These are phyloP conservation scores for Phytophthora sansomeana DNA, from an alignment of 352 stramenopile species.

Conservation along the genomic window DNA sequence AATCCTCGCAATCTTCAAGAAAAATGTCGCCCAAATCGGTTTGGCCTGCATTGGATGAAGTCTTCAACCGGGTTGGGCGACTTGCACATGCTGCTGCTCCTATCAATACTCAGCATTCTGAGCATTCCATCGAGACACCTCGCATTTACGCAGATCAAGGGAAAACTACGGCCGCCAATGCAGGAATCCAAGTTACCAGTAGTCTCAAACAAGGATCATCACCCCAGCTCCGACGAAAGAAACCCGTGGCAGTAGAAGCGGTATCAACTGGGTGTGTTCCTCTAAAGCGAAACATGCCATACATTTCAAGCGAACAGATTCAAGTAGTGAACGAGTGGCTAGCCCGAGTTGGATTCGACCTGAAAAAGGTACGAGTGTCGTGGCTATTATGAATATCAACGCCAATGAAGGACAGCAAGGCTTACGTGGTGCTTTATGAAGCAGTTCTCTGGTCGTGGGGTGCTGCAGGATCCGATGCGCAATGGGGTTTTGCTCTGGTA, in stretches of 20 bases:
- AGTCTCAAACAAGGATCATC: not conserved
- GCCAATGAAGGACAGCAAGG: not conserved
- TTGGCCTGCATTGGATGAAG: slow-evolving; percentile 26
- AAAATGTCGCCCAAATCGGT: slow-evolving; percentile 16
- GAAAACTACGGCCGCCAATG: not conserved
- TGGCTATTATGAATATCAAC: not conserved
- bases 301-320: slow-evolving; percentile 44
- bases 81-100: not conserved
- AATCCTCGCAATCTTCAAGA: slow-evolving; percentile 11
- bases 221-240: slow-evolving; percentile 4
- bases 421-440: slow-evolving; percentile 2
- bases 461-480: slow-evolving; percentile 47
- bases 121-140: not conserved
- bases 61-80: slow-evolving; percentile 8
- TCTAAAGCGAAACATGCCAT: slow-evolving; percentile 34
- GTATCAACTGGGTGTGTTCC: not conserved
- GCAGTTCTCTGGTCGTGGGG: slow-evolving; percentile 21
- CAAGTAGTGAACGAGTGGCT: slow-evolving; percentile 43
- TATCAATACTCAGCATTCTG: not conserved
- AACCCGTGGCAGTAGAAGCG: not conserved
- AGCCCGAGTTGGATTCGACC: slow-evolving; percentile 18
- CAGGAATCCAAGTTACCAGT: not conserved
- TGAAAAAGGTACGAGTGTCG: slow-evolving; percentile 13
- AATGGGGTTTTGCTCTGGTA: slow-evolving; percentile 55
- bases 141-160: not conserved